Conservation (phyloP, 495 filamentous ascomycete genomes). For the Annulohypoxylon stygium region DNA sequence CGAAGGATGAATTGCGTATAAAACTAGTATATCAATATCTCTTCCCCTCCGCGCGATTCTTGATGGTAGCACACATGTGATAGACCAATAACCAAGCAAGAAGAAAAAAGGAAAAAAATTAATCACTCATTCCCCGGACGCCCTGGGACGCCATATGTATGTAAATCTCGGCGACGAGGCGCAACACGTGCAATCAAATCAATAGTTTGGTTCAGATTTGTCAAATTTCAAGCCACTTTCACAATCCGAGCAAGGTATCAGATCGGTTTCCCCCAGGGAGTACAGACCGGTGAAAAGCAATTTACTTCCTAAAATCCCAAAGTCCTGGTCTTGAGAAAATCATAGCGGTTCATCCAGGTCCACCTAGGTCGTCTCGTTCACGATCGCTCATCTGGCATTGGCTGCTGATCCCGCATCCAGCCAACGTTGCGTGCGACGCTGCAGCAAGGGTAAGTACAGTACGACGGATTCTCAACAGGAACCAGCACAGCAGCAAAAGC, state of each 20-base stretch:
- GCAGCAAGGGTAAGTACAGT: conserved; percentile 38
- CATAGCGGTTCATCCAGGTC: conserved; percentile 20
- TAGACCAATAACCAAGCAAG: background rate
- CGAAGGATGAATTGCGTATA: conserved; percentile 25
- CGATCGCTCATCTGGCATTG: conserved; percentile 49
- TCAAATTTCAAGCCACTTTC: conserved; percentile 27
- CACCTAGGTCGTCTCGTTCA: conserved; percentile 32
- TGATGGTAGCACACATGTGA: background rate
- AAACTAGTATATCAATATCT: conserved; percentile 12
- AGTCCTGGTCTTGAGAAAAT: conserved; percentile 11
- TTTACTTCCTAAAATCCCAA: conserved; percentile 15
- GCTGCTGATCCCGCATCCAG: conserved; percentile 46
- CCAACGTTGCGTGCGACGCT: conserved; percentile 44
- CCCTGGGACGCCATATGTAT: conserved; percentile 15
- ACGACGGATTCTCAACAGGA: conserved; percentile 37
- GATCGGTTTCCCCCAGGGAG: conserved; percentile 12
- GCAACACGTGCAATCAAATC: conserved; percentile 36
- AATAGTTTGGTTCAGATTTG: conserved; percentile 40
- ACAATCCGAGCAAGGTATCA: conserved; percentile 29
- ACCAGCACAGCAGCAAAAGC: conserved; percentile 38
- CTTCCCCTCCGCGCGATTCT: background rate
- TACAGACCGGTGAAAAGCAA: conserved; percentile 26
- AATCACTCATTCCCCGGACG: conserved; percentile 16
- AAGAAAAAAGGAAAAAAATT: background rate
- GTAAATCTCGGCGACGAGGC: conserved; percentile 27